Conservation (phyloP, 495 filamentous ascomycete species). For the Physcia stellaris region DNA sequence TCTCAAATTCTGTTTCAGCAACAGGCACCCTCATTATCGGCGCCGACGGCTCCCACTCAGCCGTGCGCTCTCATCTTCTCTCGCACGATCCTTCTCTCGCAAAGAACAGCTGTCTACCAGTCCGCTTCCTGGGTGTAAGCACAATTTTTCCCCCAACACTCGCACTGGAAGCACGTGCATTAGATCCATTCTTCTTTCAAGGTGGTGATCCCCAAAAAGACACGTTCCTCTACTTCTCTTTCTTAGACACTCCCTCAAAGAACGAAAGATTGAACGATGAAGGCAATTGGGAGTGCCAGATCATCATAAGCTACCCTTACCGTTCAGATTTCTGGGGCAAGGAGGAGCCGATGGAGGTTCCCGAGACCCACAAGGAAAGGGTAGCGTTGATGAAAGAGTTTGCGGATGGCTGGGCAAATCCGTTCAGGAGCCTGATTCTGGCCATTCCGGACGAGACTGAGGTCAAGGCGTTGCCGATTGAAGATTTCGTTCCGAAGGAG, state of each 20-base stretch:
- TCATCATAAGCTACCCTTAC: slow-evolving; percentile 41
- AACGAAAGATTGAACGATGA: slow-evolving; percentile 24
- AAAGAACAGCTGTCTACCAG: slow-evolving; percentile 28
- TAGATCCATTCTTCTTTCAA: slow-evolving; percentile 50
- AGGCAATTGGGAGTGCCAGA: slow-evolving; percentile 31
- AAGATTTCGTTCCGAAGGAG: slow-evolving; percentile 30
- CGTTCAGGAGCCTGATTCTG: slow-evolving; percentile 34
- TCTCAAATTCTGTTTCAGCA: too few relatives aligned
- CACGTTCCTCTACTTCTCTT: slow-evolving; percentile 42
- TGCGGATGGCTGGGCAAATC: slow-evolving; percentile 39
- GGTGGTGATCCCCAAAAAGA: slow-evolving; percentile 41
- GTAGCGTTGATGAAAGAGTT: slow-evolving; percentile 38
- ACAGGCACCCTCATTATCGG: slow-evolving; percentile 45
- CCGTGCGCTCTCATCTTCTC: slow-evolving; percentile 25
- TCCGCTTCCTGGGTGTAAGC: slow-evolving; percentile 34
- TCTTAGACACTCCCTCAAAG: slow-evolving; percentile 35
- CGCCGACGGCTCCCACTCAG: slow-evolving; percentile 40
- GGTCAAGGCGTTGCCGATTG: slow-evolving; percentile 35
- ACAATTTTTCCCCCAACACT: slow-evolving; percentile 27
- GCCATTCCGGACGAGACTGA: slow-evolving; percentile 32
- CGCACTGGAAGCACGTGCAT: slow-evolving; percentile 26
- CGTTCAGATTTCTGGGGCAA: slow-evolving; percentile 17
- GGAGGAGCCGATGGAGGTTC: slow-evolving; percentile 21
- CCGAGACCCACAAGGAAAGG: slow-evolving; percentile 25
- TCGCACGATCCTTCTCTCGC: slow-evolving; percentile 15